Evolutionary conservation across 352 stramenopile genomes (phyloP).

Genomic region (Phytophthora pseudosyringae): DNA sequence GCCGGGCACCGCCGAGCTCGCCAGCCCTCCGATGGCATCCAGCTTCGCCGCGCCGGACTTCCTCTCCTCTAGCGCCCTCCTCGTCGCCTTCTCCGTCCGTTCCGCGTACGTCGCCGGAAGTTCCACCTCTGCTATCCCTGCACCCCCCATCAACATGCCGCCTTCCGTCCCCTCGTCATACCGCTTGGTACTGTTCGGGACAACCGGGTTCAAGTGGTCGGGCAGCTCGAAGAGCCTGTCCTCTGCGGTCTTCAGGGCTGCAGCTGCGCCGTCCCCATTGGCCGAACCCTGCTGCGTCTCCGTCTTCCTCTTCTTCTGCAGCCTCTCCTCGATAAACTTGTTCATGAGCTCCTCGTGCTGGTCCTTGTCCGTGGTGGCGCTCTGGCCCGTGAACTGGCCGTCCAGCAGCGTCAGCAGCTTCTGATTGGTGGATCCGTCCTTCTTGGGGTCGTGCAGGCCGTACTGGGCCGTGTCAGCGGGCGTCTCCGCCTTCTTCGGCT

Average conservation of each 20-base stretch:
- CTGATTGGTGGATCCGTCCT: constrained; percentile 65
- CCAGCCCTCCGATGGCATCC: constrained; percentile 37
- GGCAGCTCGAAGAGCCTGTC: constrained; percentile 74
- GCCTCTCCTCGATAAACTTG: constrained; percentile 82
- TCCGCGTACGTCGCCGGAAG: constrained; percentile 62
- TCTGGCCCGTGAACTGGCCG: constrained; percentile 84
- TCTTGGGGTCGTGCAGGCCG: constrained; percentile 80
- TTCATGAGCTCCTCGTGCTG: constrained; percentile 87
- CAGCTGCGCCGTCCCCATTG: not conserved
- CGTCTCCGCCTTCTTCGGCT: constrained; percentile 16
- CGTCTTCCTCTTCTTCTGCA: constrained; percentile 52
- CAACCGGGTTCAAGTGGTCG: constrained; percentile 57
- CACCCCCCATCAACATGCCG: constrained; percentile 78
- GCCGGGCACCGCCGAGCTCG: constrained; percentile 62
- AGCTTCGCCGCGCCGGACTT: constrained; percentile 6
- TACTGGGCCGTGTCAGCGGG: constrained; percentile 38
- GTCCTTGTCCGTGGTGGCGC: constrained; percentile 59
- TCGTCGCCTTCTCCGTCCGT: constrained; percentile 57
- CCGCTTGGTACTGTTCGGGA: constrained; percentile 40
- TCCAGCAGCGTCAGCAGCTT: constrained; percentile 80
- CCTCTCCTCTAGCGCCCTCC: constrained; percentile 46
- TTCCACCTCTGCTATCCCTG: constrained; percentile 83
- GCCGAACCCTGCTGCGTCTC: not conserved
- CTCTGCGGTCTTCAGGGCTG: constrained; percentile 48
- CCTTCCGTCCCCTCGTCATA: constrained; percentile 55